Evolutionary conservation across 768 basidiomycete genomes (phyloP), one percentile per base, ranked within the genome.

Genomic region (Termitomyces sp.): DNA sequence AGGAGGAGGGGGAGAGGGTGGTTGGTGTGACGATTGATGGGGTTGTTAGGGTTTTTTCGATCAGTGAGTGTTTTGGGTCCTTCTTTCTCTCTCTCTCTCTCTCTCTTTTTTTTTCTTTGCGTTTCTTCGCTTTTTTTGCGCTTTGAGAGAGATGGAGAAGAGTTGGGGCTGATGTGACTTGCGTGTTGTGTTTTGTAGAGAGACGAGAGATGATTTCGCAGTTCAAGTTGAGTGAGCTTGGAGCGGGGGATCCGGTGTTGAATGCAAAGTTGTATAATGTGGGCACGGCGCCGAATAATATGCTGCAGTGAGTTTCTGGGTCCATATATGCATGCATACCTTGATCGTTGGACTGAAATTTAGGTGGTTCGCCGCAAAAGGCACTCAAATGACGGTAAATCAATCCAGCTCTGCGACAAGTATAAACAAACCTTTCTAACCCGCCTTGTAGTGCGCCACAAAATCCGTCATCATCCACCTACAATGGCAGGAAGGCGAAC

Each of bases 21-120:
- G 88, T 95, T n/a, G 82, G 92, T 56, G 89, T 95, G 29, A 95
- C 93, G 2, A 92, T 96, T 62, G 93, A 96, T 70, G 93, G 92
- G 1, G 87, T 94, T 40, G 92, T 95, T 19, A 75, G 93, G 45
- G 90, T 92, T 19, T 95, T 95, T 71, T 93, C 91, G 1, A 96
- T 96, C 64, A 83, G 91, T 91, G 68, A 77, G 88, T 75, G 4
- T 29, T 19, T 43, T 59, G 21, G 19, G 17, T 27, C 54, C n/a
- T 49, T 40, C 50, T 35, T 35, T 0, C 57, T 47, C 9, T 19
- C n/a, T 40, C 10, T 27, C 3, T 45, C 7, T 29, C 5, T 19
- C 1, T 3, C 14, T 14, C 4, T 3, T 9, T 6, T 8, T 19
- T 31, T 6, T 10, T 56, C 19, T 21, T 25, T 25, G 53, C 17